These are phyloP conservation scores for Geranium incanum DNA, from an alignment of 441 rosid species.

Conservation along the genomic window DNA sequence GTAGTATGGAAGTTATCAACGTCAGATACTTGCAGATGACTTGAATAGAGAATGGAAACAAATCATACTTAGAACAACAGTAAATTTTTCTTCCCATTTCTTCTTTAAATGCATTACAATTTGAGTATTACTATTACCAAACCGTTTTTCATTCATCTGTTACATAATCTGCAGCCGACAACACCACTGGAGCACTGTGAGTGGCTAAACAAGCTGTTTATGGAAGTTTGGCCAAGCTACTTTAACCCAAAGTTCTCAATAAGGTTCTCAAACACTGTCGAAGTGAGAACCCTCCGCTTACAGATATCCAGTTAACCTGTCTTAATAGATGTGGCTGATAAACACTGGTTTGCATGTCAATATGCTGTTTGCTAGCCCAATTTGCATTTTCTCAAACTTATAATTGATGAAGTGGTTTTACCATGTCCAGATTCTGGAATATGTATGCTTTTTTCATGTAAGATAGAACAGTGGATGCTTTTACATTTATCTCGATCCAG, in stretches of 20 bases:
- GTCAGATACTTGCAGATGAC: conserved; percentile 62
- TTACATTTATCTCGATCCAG: background rate
- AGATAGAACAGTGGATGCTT: background rate
- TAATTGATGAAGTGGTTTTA: background rate
- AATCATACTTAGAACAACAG: conserved; percentile 49
- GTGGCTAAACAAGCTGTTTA: conserved; percentile 81
- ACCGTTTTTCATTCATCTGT: conserved; percentile 9
- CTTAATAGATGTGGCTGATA: background rate
- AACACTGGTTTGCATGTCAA: background rate
- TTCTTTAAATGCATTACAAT: conserved; percentile 13
- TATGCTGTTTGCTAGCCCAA: background rate
- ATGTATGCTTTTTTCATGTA: background rate
- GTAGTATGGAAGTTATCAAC: conserved; percentile 72
- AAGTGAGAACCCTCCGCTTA: conserved; percentile 41
- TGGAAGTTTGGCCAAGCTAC: conserved; percentile 72
- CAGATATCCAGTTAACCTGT: background rate
- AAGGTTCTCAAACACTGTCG: conserved; percentile 68
- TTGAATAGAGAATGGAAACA: conserved; percentile 74
- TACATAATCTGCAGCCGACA: conserved; percentile 41
- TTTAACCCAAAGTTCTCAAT: conserved; percentile 61
- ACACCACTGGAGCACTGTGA: conserved; percentile 93
- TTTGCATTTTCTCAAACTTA: conserved; percentile 8
- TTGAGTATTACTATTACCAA: background rate
- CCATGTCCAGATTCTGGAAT: background rate
- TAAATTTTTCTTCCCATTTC: conserved; percentile 22